Evolutionary conservation across 352 stramenopile genomes (phyloP), one percentile per base, ranked within the genome.

Genomic region (Aphanomyces cochlioides): DNA sequence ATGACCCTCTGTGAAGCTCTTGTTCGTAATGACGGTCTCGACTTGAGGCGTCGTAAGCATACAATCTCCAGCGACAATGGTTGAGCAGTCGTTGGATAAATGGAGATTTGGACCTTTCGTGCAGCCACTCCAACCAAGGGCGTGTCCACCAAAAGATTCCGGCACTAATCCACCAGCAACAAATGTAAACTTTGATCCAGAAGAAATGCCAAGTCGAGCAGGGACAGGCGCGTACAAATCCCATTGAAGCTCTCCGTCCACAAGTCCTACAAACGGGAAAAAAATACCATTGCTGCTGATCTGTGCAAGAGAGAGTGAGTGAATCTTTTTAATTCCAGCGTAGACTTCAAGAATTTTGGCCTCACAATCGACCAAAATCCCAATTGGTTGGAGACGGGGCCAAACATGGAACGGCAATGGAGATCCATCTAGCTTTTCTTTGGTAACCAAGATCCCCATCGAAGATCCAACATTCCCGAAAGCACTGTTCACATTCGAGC

Each of bases 271-370:
- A 13, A 81, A 78, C 43, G 81, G 81, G 56, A 83, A 89, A 36
- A 84, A 61, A 13, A 12, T 79, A 4, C 75, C 77, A 43, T 67
- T 75, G 13, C 28, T n/a, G 43, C 10, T 61, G 28, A 6, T 37
- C 10, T 61, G 54, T 13, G 54, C 54, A 39, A 93, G 40, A 1
- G 69, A 61, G 7, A 82, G 56, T 12, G 74, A 66, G 15, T 78
- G 78, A 2, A 83, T 76, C 19, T 75, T 73, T 17, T 78, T 87
- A 28, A 47, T 47, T 5, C 67, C 73, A 7, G 74, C 73, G 59
- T 82, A 95, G 67, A 89, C 87, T 57, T 89, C 84, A 28, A 95
- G 47, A 67, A 80, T 80, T 12, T 75, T 79, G 47, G 83, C 78
- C 36, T 89, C 82, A 60, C 72, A 74, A 58, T 74, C 68, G 36